A percentile compares a stretch with the other conserved stretches of the same genome.
Conservation (phyloP, 2,329 filamentous ascomycete genomes). For the Chaetothyriales sp. region DNA sequence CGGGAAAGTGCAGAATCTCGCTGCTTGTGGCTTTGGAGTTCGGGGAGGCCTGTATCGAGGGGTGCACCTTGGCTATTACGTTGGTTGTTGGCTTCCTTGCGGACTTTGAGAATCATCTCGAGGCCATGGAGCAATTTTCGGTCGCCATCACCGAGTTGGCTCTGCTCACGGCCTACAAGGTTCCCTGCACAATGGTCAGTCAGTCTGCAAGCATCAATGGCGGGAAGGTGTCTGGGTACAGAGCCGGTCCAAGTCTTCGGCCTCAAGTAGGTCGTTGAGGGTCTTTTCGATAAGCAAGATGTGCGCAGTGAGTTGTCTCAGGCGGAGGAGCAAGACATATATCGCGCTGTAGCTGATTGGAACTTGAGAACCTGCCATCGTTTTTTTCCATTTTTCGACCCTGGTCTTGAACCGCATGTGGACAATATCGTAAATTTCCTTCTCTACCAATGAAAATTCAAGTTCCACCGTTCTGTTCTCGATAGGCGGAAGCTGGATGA, state of each 20-base stretch:
- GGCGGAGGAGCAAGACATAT: slow-evolving; percentile 33
- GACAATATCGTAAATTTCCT: slow-evolving; percentile 39
- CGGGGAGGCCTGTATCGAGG: neutral
- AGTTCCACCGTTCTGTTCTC: slow-evolving; percentile 22
- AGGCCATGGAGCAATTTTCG: slow-evolving; percentile 18
- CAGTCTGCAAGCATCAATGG: neutral
- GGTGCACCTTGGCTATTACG: neutral
- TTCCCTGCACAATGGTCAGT: neutral
- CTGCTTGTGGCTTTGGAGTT: neutral
- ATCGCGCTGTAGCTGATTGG: slow-evolving; percentile 25
- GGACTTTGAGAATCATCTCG: slow-evolving; percentile 24
- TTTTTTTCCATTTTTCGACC: slow-evolving; percentile 25
- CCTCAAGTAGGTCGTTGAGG: slow-evolving; percentile 31
- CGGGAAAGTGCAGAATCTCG: neutral
- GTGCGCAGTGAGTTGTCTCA: slow-evolving; percentile 39
- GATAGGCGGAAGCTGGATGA: slow-evolving; percentile 40
- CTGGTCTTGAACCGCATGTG: slow-evolving; percentile 26
- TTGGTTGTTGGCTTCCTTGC: slow-evolving; percentile 21
- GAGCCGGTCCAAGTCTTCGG: slow-evolving; percentile 32
- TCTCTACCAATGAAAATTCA: slow-evolving; percentile 38
- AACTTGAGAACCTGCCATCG: slow-evolving; percentile 4
- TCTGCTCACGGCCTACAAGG: neutral
- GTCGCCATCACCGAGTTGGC: neutral
- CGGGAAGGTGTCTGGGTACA: slow-evolving; percentile 12
- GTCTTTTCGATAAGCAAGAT: slow-evolving; percentile 33